A percentile compares a stretch with the other conserved stretches of the same genome.
These are phyloP conservation scores for Cyberlindnera suaveolens DNA, from an alignment of 805 yeast genomes.

Conservation along the genomic window DNA sequence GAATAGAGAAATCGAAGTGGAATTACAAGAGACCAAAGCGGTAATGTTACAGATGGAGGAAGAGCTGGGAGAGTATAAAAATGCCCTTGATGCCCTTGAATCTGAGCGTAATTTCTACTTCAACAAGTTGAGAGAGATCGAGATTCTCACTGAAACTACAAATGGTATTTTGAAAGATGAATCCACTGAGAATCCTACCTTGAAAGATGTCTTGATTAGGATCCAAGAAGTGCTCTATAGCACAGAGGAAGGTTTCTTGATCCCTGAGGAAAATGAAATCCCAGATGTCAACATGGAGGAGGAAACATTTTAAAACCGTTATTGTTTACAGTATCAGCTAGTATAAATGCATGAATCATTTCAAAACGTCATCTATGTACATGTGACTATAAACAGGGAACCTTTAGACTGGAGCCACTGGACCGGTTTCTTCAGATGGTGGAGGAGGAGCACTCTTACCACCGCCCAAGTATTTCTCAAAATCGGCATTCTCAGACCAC, in stretches of 20 bases:
- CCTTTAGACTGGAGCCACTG: neutral
- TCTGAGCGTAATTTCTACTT: conserved; percentile 88
- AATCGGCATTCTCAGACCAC: conserved; percentile 79
- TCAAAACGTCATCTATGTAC: neutral
- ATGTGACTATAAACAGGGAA: neutral
- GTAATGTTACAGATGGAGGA: conserved; percentile 36
- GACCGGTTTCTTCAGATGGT: conserved; percentile 7
- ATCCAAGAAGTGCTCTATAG: conserved; percentile 73
- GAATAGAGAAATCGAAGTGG: conserved; percentile 33
- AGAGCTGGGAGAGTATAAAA: conserved; percentile 51
- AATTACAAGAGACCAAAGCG: conserved; percentile 38
- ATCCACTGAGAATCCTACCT: conserved; percentile 22
- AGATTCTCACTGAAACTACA: conserved; percentile 64
- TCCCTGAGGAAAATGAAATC: conserved; percentile 36
- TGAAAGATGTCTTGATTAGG: conserved; percentile 44
- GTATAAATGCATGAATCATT: too few relatives aligned
- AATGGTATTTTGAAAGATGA: conserved; percentile 42
- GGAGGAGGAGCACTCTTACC: conserved; percentile 19
- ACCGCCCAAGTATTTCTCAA: conserved; percentile 70
- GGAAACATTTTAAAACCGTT: conserved; percentile 25
- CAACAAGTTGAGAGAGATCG: conserved; percentile 83
- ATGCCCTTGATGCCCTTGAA: conserved; percentile 60
- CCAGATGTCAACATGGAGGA: conserved; percentile 27
- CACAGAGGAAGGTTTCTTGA: conserved; percentile 79
- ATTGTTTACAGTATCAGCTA: neutral